These are phyloP conservation scores for Camellia oleifera DNA, from an alignment of 179 eudicot species.

Conservation along the genomic window DNA sequence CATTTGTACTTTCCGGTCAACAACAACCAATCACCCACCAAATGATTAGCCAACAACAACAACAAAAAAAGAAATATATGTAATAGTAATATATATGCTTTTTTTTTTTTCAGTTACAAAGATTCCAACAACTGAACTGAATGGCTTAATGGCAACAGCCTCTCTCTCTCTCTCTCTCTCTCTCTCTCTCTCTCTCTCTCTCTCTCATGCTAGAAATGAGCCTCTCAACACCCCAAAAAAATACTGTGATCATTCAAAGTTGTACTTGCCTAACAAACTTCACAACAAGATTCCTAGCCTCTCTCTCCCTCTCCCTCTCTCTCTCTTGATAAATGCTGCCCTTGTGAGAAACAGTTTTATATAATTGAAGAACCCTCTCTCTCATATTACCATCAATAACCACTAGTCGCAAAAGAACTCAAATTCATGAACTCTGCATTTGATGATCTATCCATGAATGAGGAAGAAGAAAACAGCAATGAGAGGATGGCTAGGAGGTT, in stretches of 20 bases:
- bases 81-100: too few species aligned
- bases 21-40: too few species aligned
- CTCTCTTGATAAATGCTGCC: conserved; percentile 8
- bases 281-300: conserved; percentile 26
- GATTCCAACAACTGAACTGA: too few species aligned
- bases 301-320: conserved; percentile 16
- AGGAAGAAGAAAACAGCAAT: conserved; percentile 12
- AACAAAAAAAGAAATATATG: too few species aligned
- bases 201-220: conserved; percentile 28
- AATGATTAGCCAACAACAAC: too few species aligned
- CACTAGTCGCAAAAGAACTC: neutral
- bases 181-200: conserved; percentile 9
- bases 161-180: too few species aligned
- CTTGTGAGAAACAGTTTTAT: conserved; percentile 27
- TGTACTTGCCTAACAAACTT: conserved; percentile 32
- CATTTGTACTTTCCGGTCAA: too few species aligned
- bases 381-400: neutral
- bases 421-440: conserved; percentile 1
- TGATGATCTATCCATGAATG: neutral
- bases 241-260: neutral
- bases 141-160: too few species aligned
- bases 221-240: conserved; percentile 19
- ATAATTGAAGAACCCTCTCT: neutral
- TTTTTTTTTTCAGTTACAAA: too few species aligned
- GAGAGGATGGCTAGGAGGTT: conserved; percentile 16